Evolutionary conservation across 2,329 filamentous ascomycete species (phyloP).

Genomic region (Alternaria ventricosa): DNA sequence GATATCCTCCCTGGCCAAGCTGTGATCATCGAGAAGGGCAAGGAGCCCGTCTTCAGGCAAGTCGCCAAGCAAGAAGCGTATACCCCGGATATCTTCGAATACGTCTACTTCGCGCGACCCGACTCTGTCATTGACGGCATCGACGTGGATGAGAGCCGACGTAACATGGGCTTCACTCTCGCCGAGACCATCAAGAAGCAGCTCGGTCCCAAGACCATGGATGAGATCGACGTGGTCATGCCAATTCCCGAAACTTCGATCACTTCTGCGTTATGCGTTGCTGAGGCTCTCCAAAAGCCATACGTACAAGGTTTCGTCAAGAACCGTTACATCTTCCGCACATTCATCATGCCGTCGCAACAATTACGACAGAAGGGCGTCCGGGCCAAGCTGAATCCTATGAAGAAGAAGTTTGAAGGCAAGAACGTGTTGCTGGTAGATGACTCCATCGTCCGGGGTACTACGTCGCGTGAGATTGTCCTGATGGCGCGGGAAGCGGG

Average conservation of each 20-base stretch:
- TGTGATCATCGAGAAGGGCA: conserved; percentile 82
- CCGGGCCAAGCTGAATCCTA: conserved; percentile 86
- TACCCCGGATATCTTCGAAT: conserved; percentile 86
- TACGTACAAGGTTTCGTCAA: conserved; percentile 86
- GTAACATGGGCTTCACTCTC: conserved; percentile 85
- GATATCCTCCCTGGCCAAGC: conserved; percentile 85
- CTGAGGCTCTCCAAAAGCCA: conserved; percentile 76
- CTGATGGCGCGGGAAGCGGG: conserved; percentile 85
- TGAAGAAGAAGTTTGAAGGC: conserved; percentile 81
- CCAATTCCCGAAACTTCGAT: conserved; percentile 85
- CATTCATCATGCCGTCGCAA: conserved; percentile 87
- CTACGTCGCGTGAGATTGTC: conserved; percentile 79
- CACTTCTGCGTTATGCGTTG: conserved; percentile 77
- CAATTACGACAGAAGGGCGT: conserved; percentile 82
- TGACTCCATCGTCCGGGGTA: conserved; percentile 88
- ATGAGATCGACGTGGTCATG: conserved; percentile 83
- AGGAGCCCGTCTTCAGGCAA: conserved; percentile 75
- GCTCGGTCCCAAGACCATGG: conserved; percentile 71
- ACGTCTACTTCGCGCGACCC: conserved; percentile 84
- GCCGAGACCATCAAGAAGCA: conserved; percentile 73
- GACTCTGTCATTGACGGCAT: conserved; percentile 88
- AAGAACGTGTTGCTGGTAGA: conserved; percentile 85
- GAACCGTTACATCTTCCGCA: conserved; percentile 87
- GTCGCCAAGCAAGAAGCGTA: conserved; percentile 73
- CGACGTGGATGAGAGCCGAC: conserved; percentile 80